Evolutionary conservation across 2,329 filamentous ascomycete species (phyloP), one percentile per base, ranked within the genome.

Genomic region (Colletotrichum acutatum): DNA sequence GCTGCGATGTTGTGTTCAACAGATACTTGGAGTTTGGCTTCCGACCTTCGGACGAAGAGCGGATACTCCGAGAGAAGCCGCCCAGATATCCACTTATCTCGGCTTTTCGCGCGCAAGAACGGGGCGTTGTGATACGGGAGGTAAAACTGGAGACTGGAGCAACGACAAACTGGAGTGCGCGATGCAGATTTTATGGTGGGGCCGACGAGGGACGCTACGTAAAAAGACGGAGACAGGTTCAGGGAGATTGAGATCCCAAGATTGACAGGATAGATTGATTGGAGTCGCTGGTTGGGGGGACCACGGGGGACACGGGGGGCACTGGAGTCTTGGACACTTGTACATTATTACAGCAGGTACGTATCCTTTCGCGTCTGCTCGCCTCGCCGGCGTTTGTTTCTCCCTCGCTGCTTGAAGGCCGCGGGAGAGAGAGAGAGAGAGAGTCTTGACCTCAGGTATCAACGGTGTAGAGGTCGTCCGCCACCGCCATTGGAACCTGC

Each of bases 51-150:
- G 70, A 70, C 56, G 66, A 72, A 58, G 66, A 52, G 60, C 49
- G 56, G 70, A 66, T 70, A 62, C 56, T 72, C 70, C 70, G 66
- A 72, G 54, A 66, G 60, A 70, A 72, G 66, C 70, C 70, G 70
- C 66, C 60, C 37, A 65, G 60, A 49, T 28, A 64, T 60, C 69
- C 66, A 72, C 66, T 32, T 54, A 46, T 62, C 42, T 72, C 70
- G 70, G 70, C 66, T 72, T 70, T 65, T 70, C 66, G 59, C 70
- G 70, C 66, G 61, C 66, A 42, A 70, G 62, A 72, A 72, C 56
- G 70, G 70, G 66, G 66, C 60, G n/a, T 26, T 65, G 42, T 24
- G 54, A 70, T 61, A 72, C 60, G 66, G 66, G 58, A 62, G 32
- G 34, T 34, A 70, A 63, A 59, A 65, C 34, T 72, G 66, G 65